phyloP scores from a whole-genome alignment of 768 basidiomycete genomes.

The Chalciporus sphaerocephalus region DNA sequence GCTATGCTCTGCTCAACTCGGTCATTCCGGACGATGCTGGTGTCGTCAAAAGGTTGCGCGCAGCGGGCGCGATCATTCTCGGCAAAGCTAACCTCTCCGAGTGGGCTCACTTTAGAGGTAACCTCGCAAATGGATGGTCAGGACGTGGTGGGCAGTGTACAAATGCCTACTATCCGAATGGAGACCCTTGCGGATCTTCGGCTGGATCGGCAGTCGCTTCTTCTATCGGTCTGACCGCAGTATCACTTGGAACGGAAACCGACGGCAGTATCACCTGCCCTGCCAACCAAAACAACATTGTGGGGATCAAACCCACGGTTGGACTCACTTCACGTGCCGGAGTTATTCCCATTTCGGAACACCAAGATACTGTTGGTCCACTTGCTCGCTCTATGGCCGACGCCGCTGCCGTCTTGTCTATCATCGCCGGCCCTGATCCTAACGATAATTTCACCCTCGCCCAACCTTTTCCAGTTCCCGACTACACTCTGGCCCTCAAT shows the following conservation, averaged over 20 bases:
- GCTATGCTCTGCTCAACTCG: slow-evolving; percentile 34
- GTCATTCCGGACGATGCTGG: slow-evolving; percentile 34
- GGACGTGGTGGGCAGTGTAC: slow-evolving; percentile 49
- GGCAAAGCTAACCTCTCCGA: slow-evolving; percentile 56
- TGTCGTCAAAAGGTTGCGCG: slow-evolving; percentile 29
- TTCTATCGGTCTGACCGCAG: slow-evolving; percentile 49
- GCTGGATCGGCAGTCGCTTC: slow-evolving; percentile 55
- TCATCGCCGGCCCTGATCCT: slow-evolving; percentile 52
- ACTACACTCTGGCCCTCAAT: slow-evolving; percentile 51
- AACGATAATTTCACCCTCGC: slow-evolving; percentile 52
- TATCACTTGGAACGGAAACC: slow-evolving; percentile 47
- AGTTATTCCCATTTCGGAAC: slow-evolving; percentile 55
- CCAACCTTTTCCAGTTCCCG: slow-evolving; percentile 50
- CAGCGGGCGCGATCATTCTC: slow-evolving; percentile 34
- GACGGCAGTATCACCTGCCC: slow-evolving; percentile 56
- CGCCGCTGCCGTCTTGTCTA: slow-evolving; percentile 50
- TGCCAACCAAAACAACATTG: slow-evolving; percentile 48
- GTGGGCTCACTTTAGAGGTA: slow-evolving; percentile 47
- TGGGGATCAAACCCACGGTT: slow-evolving; percentile 57
- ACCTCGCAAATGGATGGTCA: slow-evolving; percentile 52
- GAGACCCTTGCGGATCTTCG: slow-evolving; percentile 55
- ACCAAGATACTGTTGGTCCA: slow-evolving; percentile 59
- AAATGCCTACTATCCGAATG: slow-evolving; percentile 47
- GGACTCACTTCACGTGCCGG: slow-evolving; percentile 58
- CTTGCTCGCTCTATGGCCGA: slow-evolving; percentile 51